Percentiles rank a stretch among this genome's conserved stretches.
Evolutionary conservation across 805 yeast species (phyloP).

Genomic region (Ogataea populi-albae): DNA sequence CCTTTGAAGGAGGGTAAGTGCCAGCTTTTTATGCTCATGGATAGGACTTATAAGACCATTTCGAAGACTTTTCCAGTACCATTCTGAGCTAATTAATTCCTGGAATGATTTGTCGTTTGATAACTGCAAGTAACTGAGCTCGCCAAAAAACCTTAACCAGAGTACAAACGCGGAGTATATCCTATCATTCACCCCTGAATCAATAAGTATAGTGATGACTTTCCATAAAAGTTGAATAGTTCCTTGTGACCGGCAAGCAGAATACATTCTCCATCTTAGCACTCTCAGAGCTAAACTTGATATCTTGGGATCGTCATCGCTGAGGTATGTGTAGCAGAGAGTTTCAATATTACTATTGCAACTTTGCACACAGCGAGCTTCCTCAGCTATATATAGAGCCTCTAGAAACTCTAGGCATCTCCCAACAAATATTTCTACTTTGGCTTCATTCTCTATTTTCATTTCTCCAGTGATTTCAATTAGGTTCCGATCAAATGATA

Average conservation of each 20-base stretch:
- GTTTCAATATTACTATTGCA: slow-evolving; percentile 20
- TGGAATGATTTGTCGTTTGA: not conserved
- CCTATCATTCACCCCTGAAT: slow-evolving; percentile 25
- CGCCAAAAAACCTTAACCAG: slow-evolving; percentile 53
- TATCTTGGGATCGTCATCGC: slow-evolving; percentile 37
- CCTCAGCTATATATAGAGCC: slow-evolving; percentile 27
- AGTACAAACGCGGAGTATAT: slow-evolving; percentile 46
- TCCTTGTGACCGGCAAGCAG: slow-evolving; percentile 24
- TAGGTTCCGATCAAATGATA: not conserved
- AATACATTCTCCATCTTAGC: slow-evolving; percentile 37
- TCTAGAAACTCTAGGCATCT: slow-evolving; percentile 38
- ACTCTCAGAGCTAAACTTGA: slow-evolving; percentile 30
- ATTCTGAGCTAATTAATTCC: slow-evolving; percentile 16
- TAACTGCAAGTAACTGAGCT: slow-evolving; percentile 8
- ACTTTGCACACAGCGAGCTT: no score
- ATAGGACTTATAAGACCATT: slow-evolving; percentile 49
- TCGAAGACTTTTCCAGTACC: slow-evolving; percentile 60
- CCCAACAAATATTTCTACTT: not conserved
- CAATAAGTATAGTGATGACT: slow-evolving; percentile 37
- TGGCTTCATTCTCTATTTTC: not conserved
- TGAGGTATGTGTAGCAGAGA: slow-evolving; percentile 34
- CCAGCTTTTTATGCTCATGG: slow-evolving; percentile 69
- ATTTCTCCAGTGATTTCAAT: not conserved
- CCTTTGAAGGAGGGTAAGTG: slow-evolving; percentile 60
- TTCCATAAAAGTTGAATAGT: slow-evolving; percentile 43